These are phyloP conservation scores for Colletotrichum destructivum DNA, from an alignment of 2,329 filamentous ascomycete genomes.

Conservation along the genomic window DNA sequence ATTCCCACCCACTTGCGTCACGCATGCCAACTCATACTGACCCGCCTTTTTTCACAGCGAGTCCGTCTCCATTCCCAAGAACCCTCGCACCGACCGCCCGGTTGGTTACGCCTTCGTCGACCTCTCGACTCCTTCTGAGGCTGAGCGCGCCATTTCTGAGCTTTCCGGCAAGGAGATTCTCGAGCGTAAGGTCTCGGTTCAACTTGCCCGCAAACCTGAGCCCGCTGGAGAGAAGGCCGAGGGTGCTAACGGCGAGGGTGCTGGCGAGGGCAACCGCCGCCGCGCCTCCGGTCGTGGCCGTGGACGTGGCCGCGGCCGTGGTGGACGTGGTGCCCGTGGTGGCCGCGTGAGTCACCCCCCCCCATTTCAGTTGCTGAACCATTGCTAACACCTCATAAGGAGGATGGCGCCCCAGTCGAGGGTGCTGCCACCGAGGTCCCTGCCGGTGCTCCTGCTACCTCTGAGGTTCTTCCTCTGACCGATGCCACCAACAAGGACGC, in stretches of 20 bases:
- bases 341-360: slow-evolving; percentile 56
- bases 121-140: slow-evolving; percentile 93
- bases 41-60: slow-evolving; percentile 72
- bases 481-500: slow-evolving; percentile 74
- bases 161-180: slow-evolving; percentile 98
- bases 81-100: slow-evolving; percentile 97
- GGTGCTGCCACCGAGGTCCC: slow-evolving; percentile 61
- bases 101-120: slow-evolving; percentile 99
- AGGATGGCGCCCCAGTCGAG: slow-evolving; percentile 62
- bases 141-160: slow-evolving; percentile 94
- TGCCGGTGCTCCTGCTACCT: slow-evolving; percentile 61
- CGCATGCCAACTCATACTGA: slow-evolving; percentile 42
- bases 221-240: slow-evolving; percentile 83
- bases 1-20: slow-evolving; percentile 41
- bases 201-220: slow-evolving; percentile 98
- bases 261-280: slow-evolving; percentile 76
- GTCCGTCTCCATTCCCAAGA: slow-evolving; percentile 99
- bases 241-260: slow-evolving; percentile 82
- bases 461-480: slow-evolving; percentile 71
- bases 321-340: slow-evolving; percentile 75
- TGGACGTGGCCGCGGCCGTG: slow-evolving; percentile 79
- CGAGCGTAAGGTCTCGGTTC: slow-evolving; percentile 98
- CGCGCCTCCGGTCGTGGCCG: slow-evolving; percentile 76
- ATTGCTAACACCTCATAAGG: slow-evolving; percentile 50
- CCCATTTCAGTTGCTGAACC: neutral